These are phyloP conservation scores for Corymbia citriodora DNA, from an alignment of 441 rosid genomes.

Conservation along the genomic window DNA sequence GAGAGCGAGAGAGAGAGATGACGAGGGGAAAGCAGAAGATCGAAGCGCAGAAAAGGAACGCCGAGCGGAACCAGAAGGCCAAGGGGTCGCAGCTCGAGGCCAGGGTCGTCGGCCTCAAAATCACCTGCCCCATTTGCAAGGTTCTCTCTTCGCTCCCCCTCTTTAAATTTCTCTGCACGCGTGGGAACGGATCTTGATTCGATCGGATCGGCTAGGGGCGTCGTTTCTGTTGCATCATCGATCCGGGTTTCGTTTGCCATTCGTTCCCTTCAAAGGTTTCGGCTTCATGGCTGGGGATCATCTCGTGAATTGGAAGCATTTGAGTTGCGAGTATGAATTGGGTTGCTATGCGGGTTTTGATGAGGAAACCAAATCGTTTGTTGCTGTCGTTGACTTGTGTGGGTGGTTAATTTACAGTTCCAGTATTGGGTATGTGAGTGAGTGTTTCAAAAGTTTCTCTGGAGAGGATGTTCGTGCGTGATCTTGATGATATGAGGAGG, in stretches of 20 bases:
- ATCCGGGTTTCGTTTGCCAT: background rate
- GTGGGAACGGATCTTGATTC: background rate
- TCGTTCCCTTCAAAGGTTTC: background rate
- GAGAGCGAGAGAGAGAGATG: conserved; percentile 21
- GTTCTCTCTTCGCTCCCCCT: conserved; percentile 4
- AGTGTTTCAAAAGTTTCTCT: background rate
- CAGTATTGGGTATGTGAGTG: background rate
- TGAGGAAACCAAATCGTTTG: background rate
- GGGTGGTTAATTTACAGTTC: background rate
- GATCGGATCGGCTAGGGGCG: background rate
- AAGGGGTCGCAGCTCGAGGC: conserved; percentile 72
- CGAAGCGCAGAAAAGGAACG: conserved; percentile 56
- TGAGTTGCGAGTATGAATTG: background rate
- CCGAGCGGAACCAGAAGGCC: conserved; percentile 53
- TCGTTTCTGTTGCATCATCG: background rate
- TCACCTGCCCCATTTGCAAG: conserved; percentile 71
- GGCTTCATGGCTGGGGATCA: background rate
- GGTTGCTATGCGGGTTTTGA: background rate
- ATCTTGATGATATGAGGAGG: background rate
- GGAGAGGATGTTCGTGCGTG: background rate
- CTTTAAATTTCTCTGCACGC: too few relatives aligned
- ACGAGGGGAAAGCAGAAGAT: conserved; percentile 76
- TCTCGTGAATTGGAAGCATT: background rate
- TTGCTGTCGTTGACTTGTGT: background rate
- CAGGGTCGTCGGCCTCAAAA: conserved; percentile 62